phyloP scores from a whole-genome alignment of 139 green algal species.

The Limnomonas spitsbergensis region DNA sequence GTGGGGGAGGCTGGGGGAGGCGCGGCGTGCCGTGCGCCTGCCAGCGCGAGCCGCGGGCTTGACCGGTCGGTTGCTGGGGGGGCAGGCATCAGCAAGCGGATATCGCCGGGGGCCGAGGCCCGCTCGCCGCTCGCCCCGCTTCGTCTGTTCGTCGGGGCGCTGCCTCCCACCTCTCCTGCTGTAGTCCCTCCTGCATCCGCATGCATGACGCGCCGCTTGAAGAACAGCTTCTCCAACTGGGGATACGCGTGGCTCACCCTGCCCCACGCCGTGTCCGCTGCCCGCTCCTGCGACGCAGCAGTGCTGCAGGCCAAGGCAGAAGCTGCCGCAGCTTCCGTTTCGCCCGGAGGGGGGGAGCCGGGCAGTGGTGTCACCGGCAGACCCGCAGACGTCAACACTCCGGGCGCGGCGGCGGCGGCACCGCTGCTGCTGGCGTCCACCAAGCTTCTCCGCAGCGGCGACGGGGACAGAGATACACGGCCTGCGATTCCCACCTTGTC shows the following conservation, averaged over 20 bases:
- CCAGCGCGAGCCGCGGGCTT: too few relatives aligned
- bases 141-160: too few relatives aligned
- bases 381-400: background rate
- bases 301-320: too few relatives aligned
- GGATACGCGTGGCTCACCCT: background rate
- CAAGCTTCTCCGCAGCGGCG: background rate
- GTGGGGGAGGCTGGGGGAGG: background rate
- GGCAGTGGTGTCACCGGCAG: background rate
- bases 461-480: background rate
- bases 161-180: too few relatives aligned
- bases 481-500: background rate
- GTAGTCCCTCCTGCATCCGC: too few relatives aligned
- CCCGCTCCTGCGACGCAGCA: background rate
- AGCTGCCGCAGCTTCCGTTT: slow-evolving; percentile 16
- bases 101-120: too few relatives aligned
- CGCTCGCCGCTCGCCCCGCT: too few relatives aligned
- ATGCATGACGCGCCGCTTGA: background rate
- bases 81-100: too few relatives aligned
- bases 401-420: background rate
- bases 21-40: background rate
- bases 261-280: background rate
- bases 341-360: background rate
- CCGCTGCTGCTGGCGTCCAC: background rate
- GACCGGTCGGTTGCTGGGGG: too few relatives aligned
- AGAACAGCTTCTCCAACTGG: background rate